Evolutionary conservation across 192 early-diverging fungal genomes (phyloP), one percentile per base, ranked within the genome.

Genomic region (Podila minutissima): DNA sequence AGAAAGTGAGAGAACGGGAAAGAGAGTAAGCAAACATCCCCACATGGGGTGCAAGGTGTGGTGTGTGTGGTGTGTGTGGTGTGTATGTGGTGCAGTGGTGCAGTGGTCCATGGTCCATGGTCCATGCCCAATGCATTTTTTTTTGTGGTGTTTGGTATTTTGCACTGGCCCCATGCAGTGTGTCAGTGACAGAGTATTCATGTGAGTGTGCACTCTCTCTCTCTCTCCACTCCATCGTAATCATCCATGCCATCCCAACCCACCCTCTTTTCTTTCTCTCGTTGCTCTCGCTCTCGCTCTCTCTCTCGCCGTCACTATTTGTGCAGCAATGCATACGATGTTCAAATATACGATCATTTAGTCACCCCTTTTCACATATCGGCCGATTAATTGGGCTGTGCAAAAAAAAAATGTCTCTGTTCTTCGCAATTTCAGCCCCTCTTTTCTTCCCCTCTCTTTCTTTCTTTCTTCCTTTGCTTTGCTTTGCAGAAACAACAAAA

Each of bases 371-470:
- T 46, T 46, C 41, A 46, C 11, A 17, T 11, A 10, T 37, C 35
- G 35, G 15, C 41, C 41, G 41, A 46, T 46, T 46, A 46, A 46
- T 46, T 46, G 41, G 41, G 41, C 41, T 46, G 41, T 46, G 41
- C 41, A 46, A 46, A 46, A 46, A 15, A 15, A 46, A 46, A 46
- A 31, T 74, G 59, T 81, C 26, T 64, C 57, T 66, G 41, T 67
- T 58, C 9, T 33, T 4, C 10, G 4, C 35, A 37, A 1, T 37
- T 37, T 37, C 35, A 7, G 35, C 35, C 35, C 35, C 35, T 37
- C 35, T 37, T 37, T 37, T 37, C 35, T 37, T 0, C 10, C 76
- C 74, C 71, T 67, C 32, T 58, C 49, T 81, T 71, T 73, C 67
- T 69, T 8, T 59, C 59, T 49, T 41, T 49, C 60, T 29, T 35